Base-by-base conservation (phyloP, 1,284 basidiomycete species). In the Schizophyllum commune region DNA sequence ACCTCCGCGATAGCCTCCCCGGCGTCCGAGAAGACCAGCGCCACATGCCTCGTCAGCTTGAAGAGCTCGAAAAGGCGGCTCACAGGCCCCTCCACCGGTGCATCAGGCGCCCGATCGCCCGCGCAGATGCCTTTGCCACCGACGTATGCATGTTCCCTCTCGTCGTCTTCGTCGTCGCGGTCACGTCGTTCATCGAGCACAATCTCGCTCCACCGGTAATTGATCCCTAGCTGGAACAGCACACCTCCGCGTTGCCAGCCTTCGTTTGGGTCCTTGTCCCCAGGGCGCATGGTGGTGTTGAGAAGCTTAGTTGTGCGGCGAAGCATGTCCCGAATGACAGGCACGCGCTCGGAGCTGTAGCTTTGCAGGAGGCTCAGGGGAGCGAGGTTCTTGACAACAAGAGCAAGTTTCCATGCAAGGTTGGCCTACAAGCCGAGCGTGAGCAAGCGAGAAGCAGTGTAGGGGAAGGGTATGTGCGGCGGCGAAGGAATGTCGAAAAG, bases 391-490 rank as follows among this genome's bases (percentile, higher is more conserved):
- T 75, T 74, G 27, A 71, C 58, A 32, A 76, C 75, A 6, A 77
- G 64, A 6, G 74, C 69, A 21, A 79, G 60, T 57, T 80, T 79
- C 78, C 77, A 80, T 0, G 66, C 72, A 1, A 79, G 65, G 61
- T 79, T 80, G 59, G 51, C 51, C 51, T 52, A 7, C 20, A 20
- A 52, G 15, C 3, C 27, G 5, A 27, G 27, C 27, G 27, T 27
- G 27, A 27, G 27, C 27, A 27, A 27, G 27, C 27, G 27, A 27
- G 27, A 11, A 51, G 11, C 47, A 51, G 11, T 11, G 11, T 27
- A 27, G 27, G 27, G 11, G 47, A 11, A 11, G n/a, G n/a, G 11
- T 11, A 51, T 51, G 47, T n/a, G 47, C 11, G 47, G 47, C 47
- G n/a, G n/a, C 47, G 11, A n/a, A 51, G 47, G n/a, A 51, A 51